phyloP scores from a whole-genome alignment of 108 stramenopile species.

The Nitzschia putrida region DNA sequence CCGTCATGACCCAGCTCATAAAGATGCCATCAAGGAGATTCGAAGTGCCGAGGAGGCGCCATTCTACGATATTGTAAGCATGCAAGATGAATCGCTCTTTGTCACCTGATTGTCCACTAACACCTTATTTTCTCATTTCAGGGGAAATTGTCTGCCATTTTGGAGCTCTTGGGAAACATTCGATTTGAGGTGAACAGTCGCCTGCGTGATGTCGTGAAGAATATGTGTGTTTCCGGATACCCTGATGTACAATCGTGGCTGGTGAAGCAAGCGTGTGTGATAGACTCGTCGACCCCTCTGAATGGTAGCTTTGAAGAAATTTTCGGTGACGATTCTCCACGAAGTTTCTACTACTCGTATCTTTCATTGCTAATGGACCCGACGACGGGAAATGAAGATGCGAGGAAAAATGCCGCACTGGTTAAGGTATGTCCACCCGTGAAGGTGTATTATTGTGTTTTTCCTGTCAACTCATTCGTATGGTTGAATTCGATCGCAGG shows the following conservation, averaged over 20 bases:
- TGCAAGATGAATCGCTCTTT: not conserved
- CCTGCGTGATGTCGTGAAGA: slow-evolving; percentile 32
- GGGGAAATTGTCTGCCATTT: slow-evolving; percentile 71
- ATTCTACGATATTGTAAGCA: slow-evolving; percentile 77
- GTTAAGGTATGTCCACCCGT: slow-evolving; percentile 50
- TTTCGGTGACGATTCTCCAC: slow-evolving; percentile 1
- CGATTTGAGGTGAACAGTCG: slow-evolving; percentile 19
- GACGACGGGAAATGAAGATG: slow-evolving; percentile 65
- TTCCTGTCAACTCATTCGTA: too few relatives aligned
- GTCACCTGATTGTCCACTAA: not conserved
- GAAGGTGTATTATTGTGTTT: too few relatives aligned
- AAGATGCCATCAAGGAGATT: slow-evolving; percentile 61
- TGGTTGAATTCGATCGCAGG: slow-evolving; percentile 24
- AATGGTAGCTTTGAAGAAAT: not conserved
- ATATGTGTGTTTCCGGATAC: slow-evolving; percentile 75
- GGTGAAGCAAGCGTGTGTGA: slow-evolving; percentile 56
- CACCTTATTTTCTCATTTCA: slow-evolving; percentile 1
- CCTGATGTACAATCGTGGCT: slow-evolving; percentile 82
- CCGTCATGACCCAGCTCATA: slow-evolving; percentile 69
- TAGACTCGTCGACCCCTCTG: not conserved
- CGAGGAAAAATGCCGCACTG: slow-evolving; percentile 56
- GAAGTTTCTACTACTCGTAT: slow-evolving; percentile 67
- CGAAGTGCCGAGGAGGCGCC: slow-evolving; percentile 42
- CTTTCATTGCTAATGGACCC: slow-evolving; percentile 70
- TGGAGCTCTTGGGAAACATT: slow-evolving; percentile 48